phyloP scores from a whole-genome alignment of 2,329 filamentous ascomycete genomes.

The Microsporum ferrugineum region DNA sequence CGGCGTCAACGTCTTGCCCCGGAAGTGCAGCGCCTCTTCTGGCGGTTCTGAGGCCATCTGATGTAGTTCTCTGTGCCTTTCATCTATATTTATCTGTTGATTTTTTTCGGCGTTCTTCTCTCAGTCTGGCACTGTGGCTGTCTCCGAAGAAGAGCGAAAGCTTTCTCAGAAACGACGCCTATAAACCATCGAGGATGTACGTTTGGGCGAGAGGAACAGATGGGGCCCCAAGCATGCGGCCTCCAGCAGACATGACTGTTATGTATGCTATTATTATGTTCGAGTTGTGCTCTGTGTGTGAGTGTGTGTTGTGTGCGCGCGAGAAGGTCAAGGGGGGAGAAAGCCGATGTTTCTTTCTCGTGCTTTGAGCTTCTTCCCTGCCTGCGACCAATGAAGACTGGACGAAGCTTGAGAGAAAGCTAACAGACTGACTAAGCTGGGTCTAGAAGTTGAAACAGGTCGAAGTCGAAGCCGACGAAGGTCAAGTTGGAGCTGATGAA shows the following conservation, averaged over 20 bases:
- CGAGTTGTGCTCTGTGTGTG: not conserved
- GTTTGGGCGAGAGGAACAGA: not conserved
- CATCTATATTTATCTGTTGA: not conserved
- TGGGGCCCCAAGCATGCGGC: not conserved
- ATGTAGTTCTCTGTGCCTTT: not conserved
- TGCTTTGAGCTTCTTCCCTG: not conserved
- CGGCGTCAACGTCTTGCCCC: constrained; percentile 55
- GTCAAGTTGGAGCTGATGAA: not conserved
- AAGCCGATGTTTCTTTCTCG: not conserved
- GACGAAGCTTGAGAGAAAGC: not conserved
- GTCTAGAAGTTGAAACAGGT: not conserved
- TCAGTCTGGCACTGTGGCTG: not conserved
- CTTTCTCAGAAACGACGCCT: not conserved
- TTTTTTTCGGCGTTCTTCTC: not conserved
- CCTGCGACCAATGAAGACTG: not conserved
- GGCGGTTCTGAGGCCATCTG: constrained; percentile 45
- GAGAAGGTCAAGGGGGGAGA: not conserved
- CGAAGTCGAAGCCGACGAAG: not conserved
- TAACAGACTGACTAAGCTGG: not conserved
- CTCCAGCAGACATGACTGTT: not conserved
- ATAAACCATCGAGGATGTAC: not conserved
- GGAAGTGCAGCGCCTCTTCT: constrained; percentile 45
- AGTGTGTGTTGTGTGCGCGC: not conserved
- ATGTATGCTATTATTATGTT: too few relatives aligned
- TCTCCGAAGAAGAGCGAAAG: not conserved